Conservation (phyloP, 768 basidiomycete genomes). For the Suillus tomentosus region DNA sequence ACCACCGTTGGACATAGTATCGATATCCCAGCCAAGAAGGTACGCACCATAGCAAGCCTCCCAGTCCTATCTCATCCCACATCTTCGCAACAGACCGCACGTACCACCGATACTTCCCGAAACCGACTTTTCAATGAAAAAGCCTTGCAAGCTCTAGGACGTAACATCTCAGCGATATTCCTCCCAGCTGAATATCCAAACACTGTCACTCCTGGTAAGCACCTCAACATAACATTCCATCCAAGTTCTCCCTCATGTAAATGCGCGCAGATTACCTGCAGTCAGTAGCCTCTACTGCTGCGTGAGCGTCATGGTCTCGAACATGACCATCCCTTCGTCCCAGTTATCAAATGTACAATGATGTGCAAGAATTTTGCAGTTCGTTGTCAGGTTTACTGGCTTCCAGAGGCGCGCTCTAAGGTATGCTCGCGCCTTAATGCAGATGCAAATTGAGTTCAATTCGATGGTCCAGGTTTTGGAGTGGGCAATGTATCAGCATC, state of each 20-base stretch:
- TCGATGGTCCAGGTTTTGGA: conserved; percentile 52
- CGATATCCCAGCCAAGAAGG: neutral
- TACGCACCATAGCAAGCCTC: neutral
- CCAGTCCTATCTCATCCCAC: neutral
- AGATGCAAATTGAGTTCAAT: neutral
- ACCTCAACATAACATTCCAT: neutral
- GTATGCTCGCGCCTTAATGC: conserved; percentile 31
- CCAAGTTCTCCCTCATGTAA: conserved; percentile 1
- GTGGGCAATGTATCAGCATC: conserved; percentile 70
- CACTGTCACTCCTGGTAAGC: conserved; percentile 59
- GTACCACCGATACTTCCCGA: neutral
- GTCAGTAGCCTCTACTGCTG: conserved; percentile 34
- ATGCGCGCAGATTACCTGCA: conserved; percentile 48
- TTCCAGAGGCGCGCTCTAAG: conserved; percentile 69
- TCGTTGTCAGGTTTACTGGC: conserved; percentile 64
- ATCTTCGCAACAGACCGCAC: neutral
- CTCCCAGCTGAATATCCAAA: conserved; percentile 64
- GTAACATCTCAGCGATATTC: conserved; percentile 38
- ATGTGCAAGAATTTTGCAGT: conserved; percentile 70
- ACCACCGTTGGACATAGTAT: neutral
- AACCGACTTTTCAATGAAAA: neutral
- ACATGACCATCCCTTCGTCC: neutral
- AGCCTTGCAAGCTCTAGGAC: neutral
- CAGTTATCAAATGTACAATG: conserved; percentile 70
- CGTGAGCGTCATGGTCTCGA: conserved; percentile 13